Evolutionary conservation across 768 basidiomycete genomes (phyloP).

Genomic region (Lepiota brunneoincarnata): DNA sequence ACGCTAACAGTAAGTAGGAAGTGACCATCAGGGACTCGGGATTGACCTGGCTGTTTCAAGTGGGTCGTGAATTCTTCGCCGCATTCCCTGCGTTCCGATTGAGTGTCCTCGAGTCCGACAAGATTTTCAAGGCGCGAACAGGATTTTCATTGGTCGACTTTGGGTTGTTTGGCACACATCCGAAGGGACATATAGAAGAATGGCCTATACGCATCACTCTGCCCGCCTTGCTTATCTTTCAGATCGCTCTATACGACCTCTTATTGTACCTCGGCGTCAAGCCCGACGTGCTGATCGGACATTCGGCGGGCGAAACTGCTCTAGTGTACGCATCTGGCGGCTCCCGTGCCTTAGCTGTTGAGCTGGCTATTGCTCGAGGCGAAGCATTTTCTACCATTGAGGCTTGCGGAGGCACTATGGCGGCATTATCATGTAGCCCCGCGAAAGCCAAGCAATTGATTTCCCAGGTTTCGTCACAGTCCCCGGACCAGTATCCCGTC

Average conservation of each 20-base stretch:
- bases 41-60: no score
- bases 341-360: slow-evolving; percentile 36
- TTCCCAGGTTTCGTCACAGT: no score
- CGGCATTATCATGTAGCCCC: no score
- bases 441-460: no score
- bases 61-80: slow-evolving; percentile 26
- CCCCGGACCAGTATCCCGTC: slow-evolving; percentile 17
- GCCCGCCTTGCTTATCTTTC: slow-evolving; percentile 41
- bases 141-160: slow-evolving; percentile 31
- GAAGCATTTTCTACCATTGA: slow-evolving; percentile 32
- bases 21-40: no score
- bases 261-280: slow-evolving; percentile 30
- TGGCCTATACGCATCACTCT: slow-evolving; percentile 37
- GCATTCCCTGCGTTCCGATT: slow-evolving; percentile 33
- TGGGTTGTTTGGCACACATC: slow-evolving; percentile 32
- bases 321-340: slow-evolving; percentile 41
- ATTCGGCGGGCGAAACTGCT: slow-evolving; percentile 48
- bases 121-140: slow-evolving; percentile 23
- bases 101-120: slow-evolving; percentile 36
- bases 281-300: slow-evolving; percentile 39
- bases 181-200: slow-evolving; percentile 16
- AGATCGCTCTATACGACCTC: slow-evolving; percentile 44
- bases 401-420: slow-evolving; percentile 37
- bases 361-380: slow-evolving; percentile 42
- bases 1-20: no score